Percentiles rank a stretch among this genome's conserved stretches.
Evolutionary conservation across 805 yeast species (phyloP).

Genomic region (Saturnispora silvae): DNA sequence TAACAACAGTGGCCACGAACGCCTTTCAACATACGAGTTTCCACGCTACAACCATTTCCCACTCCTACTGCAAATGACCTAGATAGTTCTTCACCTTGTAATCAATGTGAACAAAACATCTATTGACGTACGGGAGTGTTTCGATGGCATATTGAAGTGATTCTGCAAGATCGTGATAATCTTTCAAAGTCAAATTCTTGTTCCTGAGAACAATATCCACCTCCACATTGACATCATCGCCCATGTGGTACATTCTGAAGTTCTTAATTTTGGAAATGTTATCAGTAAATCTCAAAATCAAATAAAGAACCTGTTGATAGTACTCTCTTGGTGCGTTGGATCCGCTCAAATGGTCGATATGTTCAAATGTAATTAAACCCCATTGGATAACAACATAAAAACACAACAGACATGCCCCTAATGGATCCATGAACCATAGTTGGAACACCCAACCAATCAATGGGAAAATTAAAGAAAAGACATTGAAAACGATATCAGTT

Average conservation of each 20-base stretch:
- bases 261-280: conserved; percentile 54
- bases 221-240: conserved; percentile 67
- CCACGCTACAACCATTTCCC: too few relatives aligned
- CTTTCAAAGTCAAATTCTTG: conserved; percentile 41
- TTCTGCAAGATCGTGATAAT: conserved; percentile 73
- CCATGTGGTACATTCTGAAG: conserved; percentile 66
- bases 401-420: conserved; percentile 59
- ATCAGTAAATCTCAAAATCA: conserved; percentile 60
- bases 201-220: conserved; percentile 55
- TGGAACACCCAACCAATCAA: conserved; percentile 40
- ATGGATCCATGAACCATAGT: conserved; percentile 65
- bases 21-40: not conserved
- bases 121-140: conserved; percentile 63
- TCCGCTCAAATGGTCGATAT: conserved; percentile 66
- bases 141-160: conserved; percentile 74
- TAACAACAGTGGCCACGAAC: too few relatives aligned
- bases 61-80: conserved; percentile 2
- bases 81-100: conserved; percentile 32
- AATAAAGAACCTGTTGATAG: conserved; percentile 54
- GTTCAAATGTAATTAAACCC: conserved; percentile 57
- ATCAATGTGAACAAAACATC: conserved; percentile 77
- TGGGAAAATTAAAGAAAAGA: conserved; percentile 64
- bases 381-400: conserved; percentile 54
- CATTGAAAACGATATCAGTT: conserved; percentile 67
- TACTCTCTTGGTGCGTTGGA: conserved; percentile 55